Base-by-base conservation (phyloP, 768 basidiomycete species). In the Exidia glandulosa region DNA sequence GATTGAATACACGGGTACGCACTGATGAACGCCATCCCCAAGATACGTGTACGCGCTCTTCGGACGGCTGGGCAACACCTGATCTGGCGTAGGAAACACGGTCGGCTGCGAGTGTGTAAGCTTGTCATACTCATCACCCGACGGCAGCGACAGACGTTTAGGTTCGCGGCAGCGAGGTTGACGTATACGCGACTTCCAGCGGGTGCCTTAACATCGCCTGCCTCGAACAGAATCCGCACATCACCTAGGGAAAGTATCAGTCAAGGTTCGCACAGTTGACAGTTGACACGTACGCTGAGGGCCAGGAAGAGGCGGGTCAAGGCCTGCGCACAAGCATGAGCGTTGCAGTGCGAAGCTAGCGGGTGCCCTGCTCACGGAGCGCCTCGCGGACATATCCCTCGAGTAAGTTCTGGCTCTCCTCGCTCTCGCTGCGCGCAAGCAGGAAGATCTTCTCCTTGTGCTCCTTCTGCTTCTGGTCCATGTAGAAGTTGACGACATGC, bases 401-500 rank as follows among this genome's bases (percentile, higher is more conserved):
- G 3, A 67, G 57, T 3, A 31, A 37, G 25, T 55, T 34, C 16
- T 64, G 57, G 41, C 32, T 45, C 25, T 61, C 59, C 45, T 41
- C 31, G 33, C 58, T 58, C 14, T 54, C 52, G 16, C 37, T 58
- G 32, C 52, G n/a, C 10, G 60, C 36, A 19, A 69, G 58, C 30
- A 57, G 60, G 29, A 61, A 61, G n/a, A 67, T 56, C 32, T 63
- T 60, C 1, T 59, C 60, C 57, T 66, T 63, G 30, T 67, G 65
- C 23, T 41, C 16, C 12, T 54, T 57, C 3, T 65, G 58, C 23
- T n/a, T 34, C 4, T 60, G 73, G 10, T 75, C 72, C 14, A 87
- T 71, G 64, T 82, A 88, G 70, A 81, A 85, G 65, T 86, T 74
- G 56, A 88, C 73, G 27, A 85, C 76, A 58, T 79, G 77, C 2